Evolutionary conservation across 441 rosid genomes (phyloP).

Genomic region (Adansonia grandidieri): DNA sequence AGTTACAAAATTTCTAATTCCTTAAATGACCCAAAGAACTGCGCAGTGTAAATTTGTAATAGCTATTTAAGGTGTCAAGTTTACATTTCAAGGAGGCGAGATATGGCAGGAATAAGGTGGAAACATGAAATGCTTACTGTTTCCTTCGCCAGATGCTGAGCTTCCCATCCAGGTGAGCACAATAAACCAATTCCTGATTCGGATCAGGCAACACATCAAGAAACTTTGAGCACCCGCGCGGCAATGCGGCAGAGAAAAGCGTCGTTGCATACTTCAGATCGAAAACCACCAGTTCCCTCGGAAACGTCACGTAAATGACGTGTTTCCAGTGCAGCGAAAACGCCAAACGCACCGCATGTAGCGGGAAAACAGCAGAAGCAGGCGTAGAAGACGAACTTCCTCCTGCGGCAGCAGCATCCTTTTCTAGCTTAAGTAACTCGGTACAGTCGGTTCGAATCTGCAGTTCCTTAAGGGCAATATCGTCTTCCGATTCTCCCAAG

Average conservation of each 20-base stretch:
- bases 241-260: slow-evolving; percentile 64
- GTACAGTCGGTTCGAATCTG: slow-evolving; percentile 62
- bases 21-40: background rate
- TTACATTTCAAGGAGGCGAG: background rate
- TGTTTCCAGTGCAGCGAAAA: slow-evolving; percentile 91
- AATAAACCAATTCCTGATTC: slow-evolving; percentile 69
- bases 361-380: slow-evolving; percentile 75
- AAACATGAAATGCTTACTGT: slow-evolving; percentile 59
- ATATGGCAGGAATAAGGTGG: background rate
- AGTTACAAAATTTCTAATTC: background rate
- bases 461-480: slow-evolving; percentile 56
- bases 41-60: background rate
- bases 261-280: slow-evolving; percentile 83
- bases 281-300: slow-evolving; percentile 84
- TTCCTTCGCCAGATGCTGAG: slow-evolving; percentile 92
- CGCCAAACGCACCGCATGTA: slow-evolving; percentile 63
- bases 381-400: slow-evolving; percentile 58
- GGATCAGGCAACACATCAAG: slow-evolving; percentile 90
- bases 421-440: slow-evolving; percentile 71
- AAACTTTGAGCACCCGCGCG: slow-evolving; percentile 85
- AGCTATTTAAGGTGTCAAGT: background rate
- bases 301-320: slow-evolving; percentile 73
- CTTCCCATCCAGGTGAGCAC: slow-evolving; percentile 90
- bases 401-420: slow-evolving; percentile 44
- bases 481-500: slow-evolving; percentile 75